Evolutionary conservation across 331 rosid species (phyloP), one percentile per base, ranked within the genome.

Genomic region (Quercus phellos): DNA sequence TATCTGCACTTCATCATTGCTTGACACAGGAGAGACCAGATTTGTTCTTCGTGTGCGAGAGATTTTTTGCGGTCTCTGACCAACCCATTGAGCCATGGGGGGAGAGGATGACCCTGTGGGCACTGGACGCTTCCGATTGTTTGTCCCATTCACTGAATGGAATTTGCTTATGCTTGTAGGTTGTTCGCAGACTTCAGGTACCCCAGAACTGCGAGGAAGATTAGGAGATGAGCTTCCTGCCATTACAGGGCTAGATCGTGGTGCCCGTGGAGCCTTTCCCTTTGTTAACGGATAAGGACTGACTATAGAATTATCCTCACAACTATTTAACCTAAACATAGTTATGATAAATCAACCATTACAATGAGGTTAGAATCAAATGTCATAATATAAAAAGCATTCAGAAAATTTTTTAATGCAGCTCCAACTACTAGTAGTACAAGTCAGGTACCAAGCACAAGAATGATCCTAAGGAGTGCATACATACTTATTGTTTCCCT

Each of bases 81-180:
- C 96, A 84, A 76, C 94, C 97, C 98, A 94, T 81, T 89, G 92
- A 82, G 93, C 91, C 91, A 94, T 87, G 50, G 87, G 85, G 71
- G 94, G 84, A 35, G 91, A 81, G 72, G 93, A 77, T 29, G 96
- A 85, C 84, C 86, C 93, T 63, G 82, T 51, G 27, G 94, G 78
- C 71, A 94, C 51, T 61, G 89, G 83, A 46, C 91, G 92, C 79
- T 89, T 90, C 55, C 83, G 94, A 83, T 87, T 89, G 73, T 67
- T 79, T 64, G 74, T 81, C 55, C 88, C 91, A 72, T 76, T 72
- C 14, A 24, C 77, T 29, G 91, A 79, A 79, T 78, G 87, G 80
- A 78, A 81, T 78, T 90, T 85, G 80, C 74, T 89, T 74, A 74
- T 78, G 82, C 76, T 85, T 75, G 86, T 73, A 84, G 91, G 82